A percentile compares a stretch with the other conserved stretches of the same genome.
Evolutionary conservation across 805 yeast genomes (phyloP).

Genomic region (Metschnikowia cerradonensis): DNA sequence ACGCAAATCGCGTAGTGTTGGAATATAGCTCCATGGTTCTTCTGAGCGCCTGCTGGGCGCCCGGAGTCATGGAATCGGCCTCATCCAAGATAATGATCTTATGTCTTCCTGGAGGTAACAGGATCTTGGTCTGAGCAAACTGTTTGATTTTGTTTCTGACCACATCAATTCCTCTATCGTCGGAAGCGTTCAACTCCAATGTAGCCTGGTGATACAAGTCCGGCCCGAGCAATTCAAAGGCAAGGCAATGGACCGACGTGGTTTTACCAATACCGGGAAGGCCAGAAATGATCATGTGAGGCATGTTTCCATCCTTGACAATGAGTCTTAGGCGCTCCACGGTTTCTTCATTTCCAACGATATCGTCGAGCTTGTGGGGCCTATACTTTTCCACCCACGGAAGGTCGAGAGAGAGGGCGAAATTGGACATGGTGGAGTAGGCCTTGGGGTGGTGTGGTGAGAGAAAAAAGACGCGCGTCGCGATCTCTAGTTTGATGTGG

Average conservation of each 20-base stretch:
- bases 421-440: constrained; percentile 5
- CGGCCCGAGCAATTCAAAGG: constrained; percentile 72
- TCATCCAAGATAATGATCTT: constrained; percentile 92
- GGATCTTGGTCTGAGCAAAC: constrained; percentile 92
- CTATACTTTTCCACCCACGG: constrained; percentile 91
- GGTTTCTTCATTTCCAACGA: constrained; percentile 92
- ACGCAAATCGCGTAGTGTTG: constrained; percentile 96
- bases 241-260: constrained; percentile 87
- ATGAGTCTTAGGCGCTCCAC: constrained; percentile 77
- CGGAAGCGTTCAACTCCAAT: constrained; percentile 90
- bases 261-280: constrained; percentile 98
- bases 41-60: constrained; percentile 92
- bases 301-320: constrained; percentile 92
- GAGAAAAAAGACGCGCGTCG: constrained; percentile 3
- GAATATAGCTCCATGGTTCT: constrained; percentile 95
- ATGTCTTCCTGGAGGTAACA: constrained; percentile 82
- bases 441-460: not conserved
- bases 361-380: constrained; percentile 72
- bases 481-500: not conserved
- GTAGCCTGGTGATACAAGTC: constrained; percentile 74
- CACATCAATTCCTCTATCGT: constrained; percentile 96
- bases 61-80: constrained; percentile 95
- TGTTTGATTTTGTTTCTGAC: constrained; percentile 91
- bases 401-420: constrained; percentile 26
- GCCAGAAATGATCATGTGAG: constrained; percentile 93